Conservation (phyloP, 768 basidiomycete species). For the Lactarius trivialis region DNA sequence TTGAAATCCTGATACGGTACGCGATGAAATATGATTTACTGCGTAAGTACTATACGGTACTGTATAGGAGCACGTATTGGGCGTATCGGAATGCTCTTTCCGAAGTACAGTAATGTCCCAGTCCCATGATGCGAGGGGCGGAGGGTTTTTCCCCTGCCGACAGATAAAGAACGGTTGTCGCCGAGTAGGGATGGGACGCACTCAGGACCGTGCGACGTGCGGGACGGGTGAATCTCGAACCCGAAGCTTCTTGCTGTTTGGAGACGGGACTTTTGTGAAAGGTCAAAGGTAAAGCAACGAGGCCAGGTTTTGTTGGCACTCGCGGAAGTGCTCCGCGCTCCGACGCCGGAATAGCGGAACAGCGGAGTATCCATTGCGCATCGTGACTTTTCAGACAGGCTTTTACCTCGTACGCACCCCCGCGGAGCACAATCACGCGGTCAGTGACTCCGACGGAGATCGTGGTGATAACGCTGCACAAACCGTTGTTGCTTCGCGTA, state of each 20-base stretch:
- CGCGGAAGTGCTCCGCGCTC: not conserved
- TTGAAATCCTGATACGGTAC: not conserved
- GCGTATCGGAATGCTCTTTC: not conserved
- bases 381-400: not conserved
- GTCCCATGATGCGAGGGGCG: not conserved
- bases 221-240: not conserved
- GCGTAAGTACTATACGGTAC: no score
- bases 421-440: not conserved
- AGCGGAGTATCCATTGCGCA: not conserved
- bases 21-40: not conserved
- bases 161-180: not conserved
- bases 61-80: not conserved
- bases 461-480: slow-evolving; percentile 1
- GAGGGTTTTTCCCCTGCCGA: not conserved
- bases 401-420: not conserved
- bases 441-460: not conserved
- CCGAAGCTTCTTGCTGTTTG: not conserved
- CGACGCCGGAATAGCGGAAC: not conserved
- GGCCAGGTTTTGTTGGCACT: not conserved
- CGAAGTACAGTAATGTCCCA: not conserved
- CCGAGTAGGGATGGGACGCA: not conserved
- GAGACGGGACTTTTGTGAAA: not conserved
- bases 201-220: not conserved
- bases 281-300: not conserved
- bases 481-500: not conserved